A percentile compares a stretch with the other conserved stretches of the same genome.
These are phyloP conservation scores for Linaria vulgaris DNA, from an alignment of 257 asterid species.

Conservation along the genomic window DNA sequence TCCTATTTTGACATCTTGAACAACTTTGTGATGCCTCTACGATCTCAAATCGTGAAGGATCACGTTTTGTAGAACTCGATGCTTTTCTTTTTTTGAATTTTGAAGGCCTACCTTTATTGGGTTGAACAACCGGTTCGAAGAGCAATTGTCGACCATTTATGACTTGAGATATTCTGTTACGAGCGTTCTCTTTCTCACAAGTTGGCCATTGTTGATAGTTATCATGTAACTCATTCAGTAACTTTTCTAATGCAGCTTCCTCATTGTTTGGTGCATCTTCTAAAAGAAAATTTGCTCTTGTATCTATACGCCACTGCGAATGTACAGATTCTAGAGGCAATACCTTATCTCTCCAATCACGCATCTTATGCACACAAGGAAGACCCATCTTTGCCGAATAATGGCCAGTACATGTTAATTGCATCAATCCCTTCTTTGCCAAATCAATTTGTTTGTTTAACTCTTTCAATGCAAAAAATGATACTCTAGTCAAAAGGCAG, in stretches of 20 bases:
- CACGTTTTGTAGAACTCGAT: too few relatives aligned
- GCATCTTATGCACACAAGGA: background rate
- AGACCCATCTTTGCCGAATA: background rate
- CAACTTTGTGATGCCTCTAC: too few relatives aligned
- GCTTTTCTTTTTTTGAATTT: too few relatives aligned
- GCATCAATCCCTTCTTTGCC: background rate
- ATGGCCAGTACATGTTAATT: background rate
- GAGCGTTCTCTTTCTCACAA: too few relatives aligned
- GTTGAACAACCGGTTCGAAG: background rate
- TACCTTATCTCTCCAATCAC: background rate
- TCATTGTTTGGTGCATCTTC: background rate
- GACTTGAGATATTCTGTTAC: too few relatives aligned
- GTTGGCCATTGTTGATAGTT: too few relatives aligned
- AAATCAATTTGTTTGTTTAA: background rate
- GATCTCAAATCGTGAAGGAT: too few relatives aligned
- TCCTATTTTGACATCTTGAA: too few relatives aligned
- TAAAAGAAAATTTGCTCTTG: background rate
- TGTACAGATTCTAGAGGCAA: background rate
- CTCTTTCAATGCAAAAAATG: too few relatives aligned
- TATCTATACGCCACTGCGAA: background rate
- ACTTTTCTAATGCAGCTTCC: background rate
- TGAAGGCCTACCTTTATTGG: too few relatives aligned
- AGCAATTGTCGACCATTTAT: background rate
- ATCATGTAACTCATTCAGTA: background rate
- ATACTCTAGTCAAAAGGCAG: too few relatives aligned